Evolutionary conservation across 73 alveolate species (phyloP), one percentile per base, ranked within the genome.

Genomic region (Blepharisma stoltei): DNA sequence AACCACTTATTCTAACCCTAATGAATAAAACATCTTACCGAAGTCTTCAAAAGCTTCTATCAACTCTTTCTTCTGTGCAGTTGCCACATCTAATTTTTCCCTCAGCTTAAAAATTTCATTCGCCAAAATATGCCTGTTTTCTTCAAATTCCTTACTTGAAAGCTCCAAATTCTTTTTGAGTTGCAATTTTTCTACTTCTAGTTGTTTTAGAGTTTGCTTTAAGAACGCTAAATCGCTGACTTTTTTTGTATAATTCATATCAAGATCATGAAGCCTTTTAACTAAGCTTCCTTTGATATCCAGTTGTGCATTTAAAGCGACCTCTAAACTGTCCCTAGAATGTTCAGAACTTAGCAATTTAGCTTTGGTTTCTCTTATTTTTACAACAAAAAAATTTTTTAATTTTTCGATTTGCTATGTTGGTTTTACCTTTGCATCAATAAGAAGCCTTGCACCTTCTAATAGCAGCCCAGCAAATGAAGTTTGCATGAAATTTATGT

Each of bases 131-230:
- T 60, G 14, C 18, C 73, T 1, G 23, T 60, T n/a, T 20, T 14
- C 37, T 20, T 60, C 73, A 5, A 60, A 60, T 25, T 60, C 73
- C 37, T n/a, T 14, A 60, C 4, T 18, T 25, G 23, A 14, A n/a
- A 14, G 14, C 23, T 60, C 73, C 14, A 60, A 38, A 14, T 60
- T 60, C 4, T 60, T 60, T 9, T 11, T 25, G 49, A 18, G 0
- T 8, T 60, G 73, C 48, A 60, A 8, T 60, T 60, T 60, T 60
- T 60, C 73, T 11, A 60, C 18, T 60, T 60, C 73, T 20, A 9
- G 2, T 38, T 60, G 73, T 60, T 60, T n/a, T 2, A 60, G 38
- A 2, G 73, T 38, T 25, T 60, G 46, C 23, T 25, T 60, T 20
- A 60, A 38, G 14, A 14, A 14, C 2, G 23, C 23, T 8, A 60